Evolutionary conservation across 176 grass and related monocot species (phyloP), one percentile per base, ranked within the genome.

Genomic region (Avena sativa): DNA sequence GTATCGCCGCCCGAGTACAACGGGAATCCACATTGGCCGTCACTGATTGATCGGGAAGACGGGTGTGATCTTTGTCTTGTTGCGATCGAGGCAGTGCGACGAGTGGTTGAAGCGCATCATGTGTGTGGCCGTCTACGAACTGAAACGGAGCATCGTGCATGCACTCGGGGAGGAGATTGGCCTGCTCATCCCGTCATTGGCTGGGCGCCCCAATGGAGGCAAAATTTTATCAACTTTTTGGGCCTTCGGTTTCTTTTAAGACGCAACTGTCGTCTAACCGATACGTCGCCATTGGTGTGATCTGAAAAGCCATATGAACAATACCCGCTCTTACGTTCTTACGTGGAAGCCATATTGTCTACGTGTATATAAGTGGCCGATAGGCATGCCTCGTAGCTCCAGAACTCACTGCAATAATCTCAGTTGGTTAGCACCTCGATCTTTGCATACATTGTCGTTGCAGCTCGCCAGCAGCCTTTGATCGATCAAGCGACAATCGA

Each of bases 311-410:
- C 19, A 6, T 25, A 74, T 19, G 85, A 64, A 46, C 50, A 4
- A 11, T 12, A 17, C 1, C 0, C 9, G 32, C 53, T 19, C 5
- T 43, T 7, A 6, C 40, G 5, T 43, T 7, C 49, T 50, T 72
- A 84, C 50, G 88, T 87, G 89, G 84, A 83, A 7, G 55, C 74
- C 73, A 66, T 72, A 47, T 47, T 10, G 20, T 1, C 14, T 16
- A 43, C 50, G 57, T 30, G 81, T 88, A 85, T 88, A 88, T 85
- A 88, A 91, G 57, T n/a, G 59, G 59, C 7, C 17, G 5, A n/a
- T 79, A 36, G 61, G 43, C 47, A 55, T 25, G 40, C 40, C 36
- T 80, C 52, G 51, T 74, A 69, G 80, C 85, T 80, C 55, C 58
- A 68, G 13, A 52, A 28, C 11, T 48, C 30, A 57, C 28, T 11